Base-by-base conservation (phyloP, 495 filamentous ascomycete genomes). In the Penicillium argentinense region DNA sequence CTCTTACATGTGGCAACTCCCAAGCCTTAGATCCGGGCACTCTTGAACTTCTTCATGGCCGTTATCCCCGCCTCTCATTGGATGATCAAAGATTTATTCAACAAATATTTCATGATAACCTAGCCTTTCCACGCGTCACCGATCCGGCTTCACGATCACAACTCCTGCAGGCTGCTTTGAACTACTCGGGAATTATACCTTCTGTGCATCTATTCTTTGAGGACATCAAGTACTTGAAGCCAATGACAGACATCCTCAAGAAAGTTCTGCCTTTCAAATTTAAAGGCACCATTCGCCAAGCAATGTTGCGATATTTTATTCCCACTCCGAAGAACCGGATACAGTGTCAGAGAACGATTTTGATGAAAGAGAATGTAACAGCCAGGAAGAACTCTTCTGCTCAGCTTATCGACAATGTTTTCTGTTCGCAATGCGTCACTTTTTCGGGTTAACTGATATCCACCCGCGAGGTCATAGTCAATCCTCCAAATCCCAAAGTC, bases 161-260 rank as follows among this genome's bases (percentile, higher is more conserved):
- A 21, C 42, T 63, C 17, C 33, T 32, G 9, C 18, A 53, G 9
- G 33, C 50, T 17, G 34, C 47, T 16, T 49, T 33, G 22, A 39
- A 19, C 18, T 54, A 56, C 28, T 26, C 44, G 9, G 24, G 48
- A 32, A 41, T 64, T 9, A 63, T 67, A 19, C 54, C 47, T 22
- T 60, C 56, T 9, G 41, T 67, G 18, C 37, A 50, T 22, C 59
- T 43, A 3, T 67, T 65, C 40, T 49, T 64, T 14, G 51, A 64
- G 53, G 47, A 67, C 37, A 52, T 45, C 9, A 67, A 67, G 47
- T 61, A 63, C 41, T 46, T 67, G 8, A 53, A 63, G 33, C 56
- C 54, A 18, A 49, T 47, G 28, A 48, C 40, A 17, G 51, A 51
- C 28, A 52, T 65, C 27, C 16, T 67, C 26, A 64, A 62, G 29